Conservation (phyloP, 1,284 basidiomycete genomes). For the Puccinia triticina region DNA sequence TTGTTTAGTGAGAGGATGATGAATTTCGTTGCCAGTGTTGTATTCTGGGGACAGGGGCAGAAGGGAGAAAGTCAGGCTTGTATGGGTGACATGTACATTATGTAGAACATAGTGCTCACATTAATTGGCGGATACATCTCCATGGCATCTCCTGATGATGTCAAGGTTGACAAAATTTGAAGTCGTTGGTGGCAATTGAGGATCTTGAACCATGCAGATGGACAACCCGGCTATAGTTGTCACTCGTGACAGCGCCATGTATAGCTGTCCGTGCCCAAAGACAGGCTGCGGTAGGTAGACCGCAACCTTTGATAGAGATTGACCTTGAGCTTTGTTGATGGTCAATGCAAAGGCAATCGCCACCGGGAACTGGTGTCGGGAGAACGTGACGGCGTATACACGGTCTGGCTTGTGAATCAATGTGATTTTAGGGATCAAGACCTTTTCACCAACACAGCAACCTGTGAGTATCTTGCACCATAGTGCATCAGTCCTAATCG, state of each 20-base stretch:
- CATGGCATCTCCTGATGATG: neutral
- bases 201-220: neutral
- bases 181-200: neutral
- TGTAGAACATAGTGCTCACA: too few relatives aligned
- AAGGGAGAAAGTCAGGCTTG: too few relatives aligned
- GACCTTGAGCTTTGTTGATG: conserved; percentile 34
- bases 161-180: neutral
- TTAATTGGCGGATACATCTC: too few relatives aligned
- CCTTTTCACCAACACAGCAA: neutral
- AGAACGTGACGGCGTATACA: neutral
- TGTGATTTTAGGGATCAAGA: too few relatives aligned
- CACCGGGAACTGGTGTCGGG: conserved; percentile 4
- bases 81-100: too few relatives aligned
- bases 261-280: conserved; percentile 25
- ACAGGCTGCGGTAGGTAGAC: neutral
- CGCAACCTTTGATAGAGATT: neutral
- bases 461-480: conserved; percentile 18
- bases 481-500: neutral
- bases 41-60: too few relatives aligned
- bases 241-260: neutral
- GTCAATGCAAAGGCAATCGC: conserved; percentile 10
- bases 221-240: neutral
- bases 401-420: neutral
- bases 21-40: too few relatives aligned
- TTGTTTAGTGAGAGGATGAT: too few relatives aligned